Conservation (phyloP, 768 basidiomycete species). For the Mycena vitilis region DNA sequence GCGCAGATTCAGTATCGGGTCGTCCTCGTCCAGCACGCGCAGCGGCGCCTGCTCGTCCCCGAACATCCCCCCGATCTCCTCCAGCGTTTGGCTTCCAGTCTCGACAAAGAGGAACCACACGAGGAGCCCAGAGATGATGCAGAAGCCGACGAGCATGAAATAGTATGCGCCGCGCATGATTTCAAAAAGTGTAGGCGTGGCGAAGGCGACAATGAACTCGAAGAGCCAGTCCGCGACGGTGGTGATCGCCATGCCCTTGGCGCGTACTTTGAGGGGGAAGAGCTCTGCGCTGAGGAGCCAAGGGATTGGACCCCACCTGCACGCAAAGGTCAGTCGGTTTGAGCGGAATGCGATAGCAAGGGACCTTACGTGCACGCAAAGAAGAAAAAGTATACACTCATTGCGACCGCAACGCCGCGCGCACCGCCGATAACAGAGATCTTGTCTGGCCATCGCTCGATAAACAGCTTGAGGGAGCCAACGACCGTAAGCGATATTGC, state of each 20-base stretch:
- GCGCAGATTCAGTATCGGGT: conserved; percentile 19
- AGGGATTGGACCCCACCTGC: conserved; percentile 59
- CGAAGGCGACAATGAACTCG: conserved; percentile 71
- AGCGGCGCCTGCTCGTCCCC: conserved; percentile 47
- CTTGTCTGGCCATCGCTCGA: conserved; percentile 52
- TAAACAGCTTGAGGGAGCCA: conserved; percentile 62
- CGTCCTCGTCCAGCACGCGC: conserved; percentile 18
- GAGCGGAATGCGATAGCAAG: too few species aligned
- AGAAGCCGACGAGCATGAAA: conserved; percentile 62
- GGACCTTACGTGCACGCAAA: conserved; percentile 58
- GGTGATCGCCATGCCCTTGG: conserved; percentile 75
- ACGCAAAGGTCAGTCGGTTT: too few species aligned
- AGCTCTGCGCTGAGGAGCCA: conserved; percentile 67
- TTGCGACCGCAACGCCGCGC: conserved; percentile 50
- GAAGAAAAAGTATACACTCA: conserved; percentile 70
- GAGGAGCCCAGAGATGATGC: conserved; percentile 55
- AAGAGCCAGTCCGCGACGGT: conserved; percentile 77
- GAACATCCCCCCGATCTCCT: conserved; percentile 62
- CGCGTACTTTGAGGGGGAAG: conserved; percentile 66
- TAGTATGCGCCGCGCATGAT: conserved; percentile 60
- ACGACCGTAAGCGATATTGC: conserved; percentile 60
- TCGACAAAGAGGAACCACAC: conserved; percentile 64
- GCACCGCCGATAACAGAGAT: conserved; percentile 41
- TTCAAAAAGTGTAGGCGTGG: conserved; percentile 61
- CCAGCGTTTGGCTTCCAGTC: conserved; percentile 58